Base-by-base conservation (phyloP, 2,329 filamentous ascomycete species). In the Epichloe scottii region DNA sequence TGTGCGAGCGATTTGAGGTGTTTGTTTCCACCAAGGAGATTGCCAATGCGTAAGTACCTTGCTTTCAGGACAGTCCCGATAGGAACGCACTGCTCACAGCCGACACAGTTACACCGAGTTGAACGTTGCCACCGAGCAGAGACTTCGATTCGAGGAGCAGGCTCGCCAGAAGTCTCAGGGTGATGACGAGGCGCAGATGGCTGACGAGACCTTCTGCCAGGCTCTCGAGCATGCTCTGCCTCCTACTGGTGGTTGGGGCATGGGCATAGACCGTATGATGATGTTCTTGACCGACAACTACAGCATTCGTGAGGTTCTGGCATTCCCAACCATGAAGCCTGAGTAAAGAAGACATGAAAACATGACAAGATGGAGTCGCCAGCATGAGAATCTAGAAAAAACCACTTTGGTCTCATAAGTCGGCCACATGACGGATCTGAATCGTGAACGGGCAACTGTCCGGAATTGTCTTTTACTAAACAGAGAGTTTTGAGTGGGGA, bases 251-350 rank as follows among this genome's bases (percentile, higher is more conserved):
- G 93, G 93, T 46, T 98, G 87, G 85, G 93, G 90, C 58, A 88
- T 97, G 80, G 93, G 93, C 57, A 93, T 95, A 59, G 90, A 97
- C 73, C 84, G 91, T 54, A 72, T 95, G 68, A 86, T 89, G 67
- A 95, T 95, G 89, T 95, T 95, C 79, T 72, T 97, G 68, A 95
- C 91, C 46, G 82, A 97, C 71, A 87, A 95, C 72, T 70, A 95
- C 74, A 87, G 81, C 60, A 98, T 98, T 68, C 90, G 93, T 71
- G 93, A 98, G 71, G 91, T 97, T 3, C 72, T 97, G 56, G 83
- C 91, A 8, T 98, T 98, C 81, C 93, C 93, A 11, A 91, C 96
- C 73, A 95, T 98, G 88, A 95, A 95, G 81, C 87, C 46, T 7
- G 46, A 48, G 26, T 41, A 48, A 12, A 17, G n/a, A 15, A 1